phyloP scores from a whole-genome alignment of 768 basidiomycete genomes.

The Russula compacta region DNA sequence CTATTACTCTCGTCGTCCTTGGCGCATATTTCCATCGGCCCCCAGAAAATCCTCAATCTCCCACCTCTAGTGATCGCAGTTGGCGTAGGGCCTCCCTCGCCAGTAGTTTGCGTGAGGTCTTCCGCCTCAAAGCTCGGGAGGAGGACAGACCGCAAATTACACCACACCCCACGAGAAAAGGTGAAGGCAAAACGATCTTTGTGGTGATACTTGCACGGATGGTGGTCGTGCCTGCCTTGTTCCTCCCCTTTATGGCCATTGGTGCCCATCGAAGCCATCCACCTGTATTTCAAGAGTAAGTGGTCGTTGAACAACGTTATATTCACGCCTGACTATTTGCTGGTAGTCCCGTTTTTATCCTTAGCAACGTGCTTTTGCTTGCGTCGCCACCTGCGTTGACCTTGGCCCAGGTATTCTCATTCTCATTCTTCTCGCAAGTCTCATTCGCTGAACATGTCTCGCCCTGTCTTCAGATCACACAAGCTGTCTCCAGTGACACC shows the following conservation, averaged over 20 bases:
- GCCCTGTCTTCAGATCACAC: slow-evolving; percentile 51
- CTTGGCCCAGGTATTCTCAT: slow-evolving; percentile 40
- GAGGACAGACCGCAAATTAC: slow-evolving; percentile 9
- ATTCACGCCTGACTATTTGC: slow-evolving; percentile 2
- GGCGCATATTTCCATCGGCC: slow-evolving; percentile 81
- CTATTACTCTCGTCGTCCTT: slow-evolving; percentile 82
- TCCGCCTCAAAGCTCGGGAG: slow-evolving; percentile 26
- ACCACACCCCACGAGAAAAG: slow-evolving; percentile 29
- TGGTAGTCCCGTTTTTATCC: slow-evolving; percentile 74
- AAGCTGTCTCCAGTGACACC: slow-evolving; percentile 74
- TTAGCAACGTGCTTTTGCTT: slow-evolving; percentile 75
- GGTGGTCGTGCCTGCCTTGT: slow-evolving; percentile 70
- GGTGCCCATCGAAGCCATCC: slow-evolving; percentile 51
- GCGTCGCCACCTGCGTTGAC: slow-evolving; percentile 75
- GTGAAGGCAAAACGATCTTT: slow-evolving; percentile 78
- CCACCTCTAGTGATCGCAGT: slow-evolving; percentile 15
- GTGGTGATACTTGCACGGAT: slow-evolving; percentile 79
- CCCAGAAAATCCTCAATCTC: slow-evolving; percentile 14
- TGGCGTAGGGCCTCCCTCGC: slow-evolving; percentile 27
- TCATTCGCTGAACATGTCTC: slow-evolving; percentile 25
- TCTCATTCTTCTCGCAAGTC: background rate
- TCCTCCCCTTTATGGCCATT: slow-evolving; percentile 68
- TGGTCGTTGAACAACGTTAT: slow-evolving; percentile 20
- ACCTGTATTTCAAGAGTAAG: slow-evolving; percentile 67
- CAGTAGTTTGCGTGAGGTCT: slow-evolving; percentile 36